Evolutionary conservation across 352 stramenopile species (phyloP).

Genomic region (Phytophthora sojae): DNA sequence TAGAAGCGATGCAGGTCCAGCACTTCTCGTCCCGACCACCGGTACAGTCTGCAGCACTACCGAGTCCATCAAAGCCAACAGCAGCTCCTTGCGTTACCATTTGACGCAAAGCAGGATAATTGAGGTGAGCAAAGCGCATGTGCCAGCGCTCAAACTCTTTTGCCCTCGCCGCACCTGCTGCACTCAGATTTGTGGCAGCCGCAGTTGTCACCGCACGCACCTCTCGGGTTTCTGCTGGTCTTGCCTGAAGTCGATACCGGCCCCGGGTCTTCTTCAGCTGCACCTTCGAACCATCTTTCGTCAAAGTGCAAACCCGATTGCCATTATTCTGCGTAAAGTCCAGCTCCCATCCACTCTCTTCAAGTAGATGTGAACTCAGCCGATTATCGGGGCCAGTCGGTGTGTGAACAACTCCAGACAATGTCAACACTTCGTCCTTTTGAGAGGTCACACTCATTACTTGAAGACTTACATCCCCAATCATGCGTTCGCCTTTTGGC

Average conservation of each 20-base stretch:
- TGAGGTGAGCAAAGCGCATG: too few relatives aligned
- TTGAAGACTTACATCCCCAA: neutral
- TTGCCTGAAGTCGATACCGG: conserved; percentile 11
- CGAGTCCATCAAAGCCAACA: too few relatives aligned
- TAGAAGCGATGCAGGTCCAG: too few relatives aligned
- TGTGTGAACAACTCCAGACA: neutral
- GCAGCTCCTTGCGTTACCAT: too few relatives aligned
- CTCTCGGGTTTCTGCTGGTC: neutral
- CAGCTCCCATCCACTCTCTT: conserved; percentile 2
- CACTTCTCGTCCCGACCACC: too few relatives aligned
- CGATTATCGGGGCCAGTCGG: neutral
- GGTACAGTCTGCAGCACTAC: too few relatives aligned
- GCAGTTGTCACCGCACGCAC: too few relatives aligned
- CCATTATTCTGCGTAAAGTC: neutral
- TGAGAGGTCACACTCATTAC: neutral
- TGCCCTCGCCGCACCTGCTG: too few relatives aligned
- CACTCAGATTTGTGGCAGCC: too few relatives aligned
- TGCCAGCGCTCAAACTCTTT: too few relatives aligned
- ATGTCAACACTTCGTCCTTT: neutral
- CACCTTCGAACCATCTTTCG: conserved; percentile 2
- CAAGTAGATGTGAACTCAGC: neutral
- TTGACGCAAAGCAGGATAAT: too few relatives aligned
- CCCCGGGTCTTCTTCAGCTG: neutral
- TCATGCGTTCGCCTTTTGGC: neutral
- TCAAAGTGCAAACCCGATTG: neutral